Base-by-base conservation (phyloP, 2,329 filamentous ascomycete species). In the Plectosphaerella cucumerina region DNA sequence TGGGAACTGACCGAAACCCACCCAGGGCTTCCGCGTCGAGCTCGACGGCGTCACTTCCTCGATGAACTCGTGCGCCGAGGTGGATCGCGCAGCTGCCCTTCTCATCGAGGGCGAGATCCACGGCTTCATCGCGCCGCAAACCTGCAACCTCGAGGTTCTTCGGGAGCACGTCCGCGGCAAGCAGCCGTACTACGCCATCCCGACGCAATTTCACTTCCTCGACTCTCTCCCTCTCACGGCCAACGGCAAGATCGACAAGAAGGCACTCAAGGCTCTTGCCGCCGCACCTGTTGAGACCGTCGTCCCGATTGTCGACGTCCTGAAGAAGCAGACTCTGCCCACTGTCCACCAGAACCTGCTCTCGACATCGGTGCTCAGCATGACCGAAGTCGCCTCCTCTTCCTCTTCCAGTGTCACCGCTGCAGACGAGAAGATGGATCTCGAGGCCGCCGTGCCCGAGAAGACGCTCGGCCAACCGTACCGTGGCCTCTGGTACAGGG, bases 201-300 rank as follows among this genome's bases (percentile, higher is more conserved):
- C 79, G 1, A 66, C 70, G n/a, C 61, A 65, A 44, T 70, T 76
- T 59, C 66, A 73, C 31, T 65, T 68, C n/a, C 61, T 78, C 6
- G 59, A 65, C 0, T 61, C 65, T 3, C 67, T 82, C 21, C 77
- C 77, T 0, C 65, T 76, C 21, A 82, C 78, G 1, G 55, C 68
- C 3, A 81, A 82, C 51, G 80, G 80, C 35, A 82, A 82, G 62
- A 70, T 80, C 47, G 74, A 83, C 62, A 81, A 78, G 65, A 65
- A 63, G 31, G 62, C 65, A 6, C 71, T 82, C 3, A 63, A 60
- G 12, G 56, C 59, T 14, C 54, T 72, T 21, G 69, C 64, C 5
- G 6, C 22, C 20, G 18, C 20, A 6, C 20, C 46, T 17, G 60
- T 22, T 12, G 47, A 48, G 9, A 37, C 42, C n/a, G 23, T 12